phyloP scores from a whole-genome alignment of 306 rosid genomes.

The Casuarina glauca region DNA sequence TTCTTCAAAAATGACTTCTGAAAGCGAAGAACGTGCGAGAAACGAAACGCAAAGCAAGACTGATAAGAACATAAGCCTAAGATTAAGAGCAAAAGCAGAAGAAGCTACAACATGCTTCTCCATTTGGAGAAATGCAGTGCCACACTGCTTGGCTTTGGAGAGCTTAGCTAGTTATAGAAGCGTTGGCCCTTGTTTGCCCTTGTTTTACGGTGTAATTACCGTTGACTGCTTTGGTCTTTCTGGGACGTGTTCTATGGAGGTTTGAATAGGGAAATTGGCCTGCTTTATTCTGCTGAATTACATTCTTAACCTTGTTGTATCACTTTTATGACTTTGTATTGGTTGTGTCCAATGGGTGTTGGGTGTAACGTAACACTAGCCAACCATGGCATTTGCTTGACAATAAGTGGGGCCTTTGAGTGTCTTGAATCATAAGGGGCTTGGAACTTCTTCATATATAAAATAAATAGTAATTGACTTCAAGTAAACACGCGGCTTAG shows the following conservation, averaged over 20 bases:
- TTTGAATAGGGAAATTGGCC: too few species aligned
- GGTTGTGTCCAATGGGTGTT: slow-evolving; percentile 23
- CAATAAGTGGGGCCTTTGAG: not conserved
- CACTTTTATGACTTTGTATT: not conserved
- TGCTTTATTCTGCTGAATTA: too few species aligned
- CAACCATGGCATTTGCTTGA: slow-evolving; percentile 12
- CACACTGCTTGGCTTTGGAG: not conserved
- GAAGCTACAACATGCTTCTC: slow-evolving; percentile 25
- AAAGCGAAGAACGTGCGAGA: slow-evolving; percentile 34
- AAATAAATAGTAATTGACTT: too few species aligned
- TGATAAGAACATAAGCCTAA: slow-evolving; percentile 21
- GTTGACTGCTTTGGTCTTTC: not conserved
- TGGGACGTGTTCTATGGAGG: not conserved
- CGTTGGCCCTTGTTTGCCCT: slow-evolving; percentile 19
- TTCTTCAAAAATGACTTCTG: slow-evolving; percentile 87
- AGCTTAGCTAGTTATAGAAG: slow-evolving; percentile 34
- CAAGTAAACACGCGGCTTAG: too few species aligned
- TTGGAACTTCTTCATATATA: too few species aligned
- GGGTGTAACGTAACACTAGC: slow-evolving; percentile 22
- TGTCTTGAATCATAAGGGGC: too few species aligned
- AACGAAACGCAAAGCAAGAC: slow-evolving; percentile 19
- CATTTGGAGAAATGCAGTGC: slow-evolving; percentile 35
- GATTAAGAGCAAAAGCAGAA: not conserved
- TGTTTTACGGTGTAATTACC: slow-evolving; percentile 25
- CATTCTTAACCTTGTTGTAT: too few species aligned